Percentiles rank a stretch among this genome's conserved stretches.
phyloP scores from a whole-genome alignment of 2,329 filamentous ascomycete genomes.

The Tothia fuscella region DNA sequence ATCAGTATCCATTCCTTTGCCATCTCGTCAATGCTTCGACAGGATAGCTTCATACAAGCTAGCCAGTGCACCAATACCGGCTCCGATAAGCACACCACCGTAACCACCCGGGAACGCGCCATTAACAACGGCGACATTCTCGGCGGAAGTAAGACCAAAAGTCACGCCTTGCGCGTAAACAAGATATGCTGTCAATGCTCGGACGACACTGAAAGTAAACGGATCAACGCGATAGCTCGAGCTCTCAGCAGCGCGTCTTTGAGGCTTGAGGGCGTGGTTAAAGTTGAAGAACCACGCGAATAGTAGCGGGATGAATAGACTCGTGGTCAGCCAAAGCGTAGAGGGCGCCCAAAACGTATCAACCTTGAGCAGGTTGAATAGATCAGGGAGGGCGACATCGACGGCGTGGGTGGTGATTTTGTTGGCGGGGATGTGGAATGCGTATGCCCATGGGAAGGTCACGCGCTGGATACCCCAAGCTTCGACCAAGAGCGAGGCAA shows the following conservation, averaged over 20 bases:
- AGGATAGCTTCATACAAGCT: constrained; percentile 70
- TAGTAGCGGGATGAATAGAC: constrained; percentile 54
- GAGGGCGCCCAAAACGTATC: constrained; percentile 74
- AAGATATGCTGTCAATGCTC: constrained; percentile 69
- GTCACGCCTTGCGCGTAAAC: constrained; percentile 60
- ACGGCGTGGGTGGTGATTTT: constrained; percentile 38
- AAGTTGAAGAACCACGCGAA: constrained; percentile 88
- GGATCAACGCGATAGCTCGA: constrained; percentile 61
- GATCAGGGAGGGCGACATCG: constrained; percentile 61
- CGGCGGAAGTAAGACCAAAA: constrained; percentile 49
- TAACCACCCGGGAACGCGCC: constrained; percentile 59
- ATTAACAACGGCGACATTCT: constrained; percentile 51
- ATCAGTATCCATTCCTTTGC: not conserved
- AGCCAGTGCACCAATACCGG: constrained; percentile 54
- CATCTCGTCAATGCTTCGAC: constrained; percentile 31
- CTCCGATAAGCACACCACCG: constrained; percentile 55
- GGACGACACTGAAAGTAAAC: constrained; percentile 78
- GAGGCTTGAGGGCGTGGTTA: constrained; percentile 38
- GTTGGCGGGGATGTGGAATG: constrained; percentile 54
- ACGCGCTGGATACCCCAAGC: constrained; percentile 55
- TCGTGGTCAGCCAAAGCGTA: constrained; percentile 64
- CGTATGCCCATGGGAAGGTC: constrained; percentile 58
- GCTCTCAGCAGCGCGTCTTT: not conserved
- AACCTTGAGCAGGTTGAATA: constrained; percentile 67
- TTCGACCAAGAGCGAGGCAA: constrained; percentile 57